Conservation (phyloP, 805 yeast genomes). For the Ogataea saltuana region DNA sequence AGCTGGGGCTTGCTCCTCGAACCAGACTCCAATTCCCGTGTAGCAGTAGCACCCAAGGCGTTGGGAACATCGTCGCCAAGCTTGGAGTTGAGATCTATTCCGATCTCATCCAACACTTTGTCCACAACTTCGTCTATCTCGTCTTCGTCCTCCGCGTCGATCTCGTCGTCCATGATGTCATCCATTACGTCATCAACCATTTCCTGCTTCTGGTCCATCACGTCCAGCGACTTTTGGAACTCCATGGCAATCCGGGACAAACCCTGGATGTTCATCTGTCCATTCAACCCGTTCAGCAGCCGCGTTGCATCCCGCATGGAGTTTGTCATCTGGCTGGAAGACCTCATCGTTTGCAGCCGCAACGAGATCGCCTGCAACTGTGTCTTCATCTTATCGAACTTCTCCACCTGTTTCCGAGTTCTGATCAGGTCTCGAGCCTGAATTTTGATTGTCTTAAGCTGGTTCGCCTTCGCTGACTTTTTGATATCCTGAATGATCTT, state of each 20-base stretch:
- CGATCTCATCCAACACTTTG: slow-evolving; percentile 93
- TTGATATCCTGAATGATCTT: slow-evolving; percentile 82
- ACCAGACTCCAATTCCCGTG: slow-evolving; percentile 15
- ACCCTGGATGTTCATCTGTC: slow-evolving; percentile 85
- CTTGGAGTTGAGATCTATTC: slow-evolving; percentile 69
- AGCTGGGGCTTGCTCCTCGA: slow-evolving; percentile 19
- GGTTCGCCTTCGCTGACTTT: slow-evolving; percentile 88
- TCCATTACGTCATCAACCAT: slow-evolving; percentile 98
- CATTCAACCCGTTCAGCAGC: slow-evolving; percentile 81
- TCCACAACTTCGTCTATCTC: slow-evolving; percentile 90
- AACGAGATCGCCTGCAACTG: slow-evolving; percentile 93
- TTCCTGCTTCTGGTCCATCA: slow-evolving; percentile 98
- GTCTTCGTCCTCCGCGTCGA: slow-evolving; percentile 75
- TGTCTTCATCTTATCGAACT: slow-evolving; percentile 91
- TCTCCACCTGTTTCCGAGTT: slow-evolving; percentile 78
- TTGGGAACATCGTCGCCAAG: slow-evolving; percentile 47
- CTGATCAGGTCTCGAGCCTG: slow-evolving; percentile 95
- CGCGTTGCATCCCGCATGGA: slow-evolving; percentile 94
- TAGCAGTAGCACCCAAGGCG: slow-evolving; percentile 17
- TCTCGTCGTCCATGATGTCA: slow-evolving; percentile 91
- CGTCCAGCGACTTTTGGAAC: slow-evolving; percentile 88
- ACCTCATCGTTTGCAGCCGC: slow-evolving; percentile 87
- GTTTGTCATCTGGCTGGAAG: slow-evolving; percentile 92
- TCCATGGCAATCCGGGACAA: slow-evolving; percentile 90
- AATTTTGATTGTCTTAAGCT: slow-evolving; percentile 83